These are phyloP conservation scores for Corchorus olitorius DNA, from an alignment of 345 rosid genomes.

Conservation along the genomic window DNA sequence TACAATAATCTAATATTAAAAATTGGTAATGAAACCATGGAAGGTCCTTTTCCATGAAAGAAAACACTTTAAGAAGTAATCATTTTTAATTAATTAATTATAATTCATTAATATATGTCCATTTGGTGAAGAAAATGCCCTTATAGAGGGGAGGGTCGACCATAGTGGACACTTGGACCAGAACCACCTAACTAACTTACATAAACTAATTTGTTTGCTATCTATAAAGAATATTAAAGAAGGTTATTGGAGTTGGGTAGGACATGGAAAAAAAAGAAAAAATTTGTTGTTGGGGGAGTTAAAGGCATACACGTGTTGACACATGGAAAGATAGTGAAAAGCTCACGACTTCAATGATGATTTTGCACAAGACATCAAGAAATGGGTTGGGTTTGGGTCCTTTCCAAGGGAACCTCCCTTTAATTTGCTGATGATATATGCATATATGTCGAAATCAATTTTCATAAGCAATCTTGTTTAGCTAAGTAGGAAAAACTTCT, in stretches of 20 bases:
- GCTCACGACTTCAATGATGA: constrained; percentile 11
- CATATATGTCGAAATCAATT: background rate
- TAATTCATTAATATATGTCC: background rate
- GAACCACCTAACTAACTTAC: constrained; percentile 28
- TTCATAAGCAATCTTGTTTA: background rate
- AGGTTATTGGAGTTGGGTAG: constrained; percentile 26
- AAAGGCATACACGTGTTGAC: constrained; percentile 17
- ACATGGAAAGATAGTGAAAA: constrained; percentile 7
- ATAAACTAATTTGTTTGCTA: constrained; percentile 17
- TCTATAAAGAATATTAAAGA: background rate
- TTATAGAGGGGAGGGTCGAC: constrained; percentile 16
- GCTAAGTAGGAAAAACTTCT: background rate
- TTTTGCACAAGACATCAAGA: background rate
- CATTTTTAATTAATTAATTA: background rate
- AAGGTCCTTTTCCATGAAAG: background rate
- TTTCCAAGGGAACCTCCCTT: background rate
- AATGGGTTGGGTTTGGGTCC: background rate
- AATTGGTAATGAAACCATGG: background rate
- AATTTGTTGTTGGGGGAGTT: background rate
- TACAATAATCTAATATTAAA: background rate
- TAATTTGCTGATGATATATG: background rate
- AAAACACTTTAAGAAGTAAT: background rate
- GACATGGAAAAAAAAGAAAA: constrained; percentile 4
- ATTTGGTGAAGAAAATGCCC: constrained; percentile 10
- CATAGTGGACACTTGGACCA: constrained; percentile 5